Evolutionary conservation across 257 asterid species (phyloP), one percentile per base, ranked within the genome.

Genomic region (Echites panduratus): DNA sequence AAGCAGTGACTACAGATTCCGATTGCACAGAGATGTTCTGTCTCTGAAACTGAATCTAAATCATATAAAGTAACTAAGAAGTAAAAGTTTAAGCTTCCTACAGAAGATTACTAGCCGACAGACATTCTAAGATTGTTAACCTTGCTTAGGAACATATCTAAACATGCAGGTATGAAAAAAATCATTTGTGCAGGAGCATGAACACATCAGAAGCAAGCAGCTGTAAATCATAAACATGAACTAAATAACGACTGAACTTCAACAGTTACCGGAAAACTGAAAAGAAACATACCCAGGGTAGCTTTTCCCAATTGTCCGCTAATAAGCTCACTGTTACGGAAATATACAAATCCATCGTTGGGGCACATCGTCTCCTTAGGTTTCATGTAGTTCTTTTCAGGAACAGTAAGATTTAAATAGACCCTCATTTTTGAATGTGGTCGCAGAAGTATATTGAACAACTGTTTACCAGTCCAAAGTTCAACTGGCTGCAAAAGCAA

Each of bases 221-320:
- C 59, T 49, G 4, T 24, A 72, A 59, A 14, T 59, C 76, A 43
- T 27, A 59, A 52, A 32, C 16, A 71, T 14, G 27, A 29, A 27
- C 12, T 24, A 50, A 44, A 29, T 14, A 43, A 58, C 11, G 1
- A 13, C 12, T 71, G 16, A 19, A 26, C 27, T 43, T 5, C 22
- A 19, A 29, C 40, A 67, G 27, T 22, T 49, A 27, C 38, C 38
- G 3, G 45, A 68, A 59, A 54, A 70, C 63, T 69, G 41, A 27
- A 59, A 77, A 19, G 71, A 76, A 44, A 80, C 93, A 74, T 70
- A 91, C 99, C 99, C 83, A 94, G 78, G 41, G 99, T 89, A 82
- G 93, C 98, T 86, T 94, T 94, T 63, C 99, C 99, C 79, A 94
- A 93, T 81, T 94, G 99, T 70, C 98, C 98, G 49, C 96, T 89